Conservation (phyloP, 2,329 filamentous ascomycete genomes). For the Aureobasidium namibiae region DNA sequence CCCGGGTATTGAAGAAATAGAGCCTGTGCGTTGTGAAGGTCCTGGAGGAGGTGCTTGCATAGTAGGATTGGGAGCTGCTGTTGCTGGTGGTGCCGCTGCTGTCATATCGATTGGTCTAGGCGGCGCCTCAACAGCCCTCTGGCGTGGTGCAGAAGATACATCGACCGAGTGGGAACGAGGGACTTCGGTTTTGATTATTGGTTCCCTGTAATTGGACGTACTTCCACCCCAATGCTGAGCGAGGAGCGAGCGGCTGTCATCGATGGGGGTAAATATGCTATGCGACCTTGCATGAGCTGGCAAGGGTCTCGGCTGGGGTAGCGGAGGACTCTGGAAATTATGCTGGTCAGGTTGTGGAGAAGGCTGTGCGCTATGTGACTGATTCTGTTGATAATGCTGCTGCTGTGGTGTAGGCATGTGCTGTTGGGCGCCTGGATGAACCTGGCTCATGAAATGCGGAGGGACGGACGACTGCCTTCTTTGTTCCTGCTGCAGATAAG, state of each 20-base stretch:
- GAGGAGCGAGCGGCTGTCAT: slow-evolving; percentile 81
- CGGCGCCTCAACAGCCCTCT: slow-evolving; percentile 37
- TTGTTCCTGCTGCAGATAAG: slow-evolving; percentile 70
- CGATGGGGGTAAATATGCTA: slow-evolving; percentile 96
- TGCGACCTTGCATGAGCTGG: slow-evolving; percentile 57
- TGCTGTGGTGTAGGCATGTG: slow-evolving; percentile 61
- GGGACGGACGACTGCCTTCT: slow-evolving; percentile 60
- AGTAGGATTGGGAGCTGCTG: neutral
- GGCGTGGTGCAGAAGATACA: slow-evolving; percentile 47
- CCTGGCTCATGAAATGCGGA: slow-evolving; percentile 46
- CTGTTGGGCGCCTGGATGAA: slow-evolving; percentile 9
- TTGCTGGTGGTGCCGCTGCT: neutral
- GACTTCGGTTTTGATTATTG: slow-evolving; percentile 34
- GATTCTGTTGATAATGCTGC: slow-evolving; percentile 43
- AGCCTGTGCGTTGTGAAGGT: slow-evolving; percentile 42
- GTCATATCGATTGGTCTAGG: slow-evolving; percentile 21
- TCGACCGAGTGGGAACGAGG: slow-evolving; percentile 59
- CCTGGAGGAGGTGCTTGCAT: slow-evolving; percentile 26
- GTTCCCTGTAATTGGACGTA: slow-evolving; percentile 44
- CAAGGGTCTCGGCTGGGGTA: slow-evolving; percentile 56
- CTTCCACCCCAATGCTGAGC: slow-evolving; percentile 64
- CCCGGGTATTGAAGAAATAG: slow-evolving; percentile 58
- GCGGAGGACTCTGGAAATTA: slow-evolving; percentile 45
- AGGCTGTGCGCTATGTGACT: slow-evolving; percentile 42
- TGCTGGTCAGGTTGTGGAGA: slow-evolving; percentile 45